Conservation (phyloP, 805 yeast species). For the Ogataea haglerorum region DNA sequence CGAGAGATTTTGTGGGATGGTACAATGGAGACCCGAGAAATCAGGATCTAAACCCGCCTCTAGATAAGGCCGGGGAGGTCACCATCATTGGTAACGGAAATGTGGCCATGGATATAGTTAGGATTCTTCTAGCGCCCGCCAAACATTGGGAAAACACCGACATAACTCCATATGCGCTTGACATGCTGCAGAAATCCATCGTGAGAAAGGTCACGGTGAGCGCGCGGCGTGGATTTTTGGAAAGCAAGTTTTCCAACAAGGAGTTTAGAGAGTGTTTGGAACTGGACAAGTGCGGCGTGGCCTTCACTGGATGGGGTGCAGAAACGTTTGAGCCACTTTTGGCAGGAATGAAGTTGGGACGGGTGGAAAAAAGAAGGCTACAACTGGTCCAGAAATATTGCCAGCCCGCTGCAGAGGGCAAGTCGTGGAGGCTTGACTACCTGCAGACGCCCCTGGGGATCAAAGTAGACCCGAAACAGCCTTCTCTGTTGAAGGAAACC, state of each 20-base stretch:
- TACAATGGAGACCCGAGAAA: slow-evolving; percentile 84
- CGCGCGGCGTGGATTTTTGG: slow-evolving; percentile 82
- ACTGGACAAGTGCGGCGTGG: slow-evolving; percentile 44
- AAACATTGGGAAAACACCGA: slow-evolving; percentile 66
- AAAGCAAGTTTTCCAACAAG: slow-evolving; percentile 87
- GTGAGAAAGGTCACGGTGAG: slow-evolving; percentile 69
- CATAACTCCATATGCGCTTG: slow-evolving; percentile 59
- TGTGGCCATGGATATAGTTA: slow-evolving; percentile 88
- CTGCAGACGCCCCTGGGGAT: slow-evolving; percentile 60
- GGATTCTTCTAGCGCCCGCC: slow-evolving; percentile 64
- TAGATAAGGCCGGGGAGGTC: slow-evolving; percentile 59
- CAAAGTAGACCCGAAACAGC: slow-evolving; percentile 36
- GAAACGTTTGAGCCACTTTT: slow-evolving; percentile 34
- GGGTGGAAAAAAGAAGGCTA: slow-evolving; percentile 63
- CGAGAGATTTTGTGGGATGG: slow-evolving; percentile 92
- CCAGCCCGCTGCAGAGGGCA: slow-evolving; percentile 6
- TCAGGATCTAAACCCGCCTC: slow-evolving; percentile 48
- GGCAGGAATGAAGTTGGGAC: slow-evolving; percentile 34
- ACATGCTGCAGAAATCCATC: slow-evolving; percentile 45
- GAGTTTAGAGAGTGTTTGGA: slow-evolving; percentile 84
- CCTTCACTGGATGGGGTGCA: slow-evolving; percentile 45
- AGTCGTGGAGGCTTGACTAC: slow-evolving; percentile 67
- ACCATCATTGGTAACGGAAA: slow-evolving; percentile 95
- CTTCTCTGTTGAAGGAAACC: slow-evolving; percentile 40
- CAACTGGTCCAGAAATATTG: slow-evolving; percentile 57